Conservation (phyloP, 2,329 filamentous ascomycete genomes). For the Helotiales sp. region DNA sequence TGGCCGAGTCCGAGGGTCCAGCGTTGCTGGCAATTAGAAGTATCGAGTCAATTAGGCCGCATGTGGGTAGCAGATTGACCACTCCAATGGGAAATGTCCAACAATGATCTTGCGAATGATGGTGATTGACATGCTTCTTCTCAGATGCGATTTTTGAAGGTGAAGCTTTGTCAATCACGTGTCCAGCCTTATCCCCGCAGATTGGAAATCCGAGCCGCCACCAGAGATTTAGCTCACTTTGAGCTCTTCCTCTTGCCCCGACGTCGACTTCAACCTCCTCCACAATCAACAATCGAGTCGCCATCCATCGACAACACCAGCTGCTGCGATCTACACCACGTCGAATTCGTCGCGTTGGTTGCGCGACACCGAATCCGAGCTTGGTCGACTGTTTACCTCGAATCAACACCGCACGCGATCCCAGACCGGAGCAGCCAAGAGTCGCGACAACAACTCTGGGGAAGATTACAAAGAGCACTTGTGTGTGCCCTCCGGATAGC, state of each 20-base stretch:
- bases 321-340: not conserved
- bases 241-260: not conserved
- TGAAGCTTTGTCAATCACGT: constrained; percentile 4
- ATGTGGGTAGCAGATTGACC: too few relatives aligned
- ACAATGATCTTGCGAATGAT: too few relatives aligned
- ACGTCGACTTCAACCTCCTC: constrained; percentile 6
- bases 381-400: not conserved
- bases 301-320: constrained; percentile 9
- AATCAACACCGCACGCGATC: constrained; percentile 9
- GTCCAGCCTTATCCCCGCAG: constrained; percentile 9
- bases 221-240: not conserved
- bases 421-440: constrained; percentile 15
- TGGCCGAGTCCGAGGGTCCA: too few relatives aligned
- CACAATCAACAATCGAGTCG: constrained; percentile 3
- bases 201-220: not conserved
- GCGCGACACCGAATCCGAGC: constrained; percentile 4
- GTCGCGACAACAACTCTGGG: constrained; percentile 17
- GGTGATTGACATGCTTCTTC: too few relatives aligned
- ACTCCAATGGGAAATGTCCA: too few relatives aligned
- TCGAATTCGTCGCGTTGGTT: not conserved
- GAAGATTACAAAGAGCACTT: constrained; percentile 10
- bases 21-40: too few relatives aligned
- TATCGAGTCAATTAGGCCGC: too few relatives aligned
- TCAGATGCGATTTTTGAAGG: too few relatives aligned
- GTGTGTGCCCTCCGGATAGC: constrained; percentile 22